A percentile compares a stretch with the other conserved stretches of the same genome.
Evolutionary conservation across 805 yeast genomes (phyloP).

Genomic region (Spathaspora passalidarum): DNA sequence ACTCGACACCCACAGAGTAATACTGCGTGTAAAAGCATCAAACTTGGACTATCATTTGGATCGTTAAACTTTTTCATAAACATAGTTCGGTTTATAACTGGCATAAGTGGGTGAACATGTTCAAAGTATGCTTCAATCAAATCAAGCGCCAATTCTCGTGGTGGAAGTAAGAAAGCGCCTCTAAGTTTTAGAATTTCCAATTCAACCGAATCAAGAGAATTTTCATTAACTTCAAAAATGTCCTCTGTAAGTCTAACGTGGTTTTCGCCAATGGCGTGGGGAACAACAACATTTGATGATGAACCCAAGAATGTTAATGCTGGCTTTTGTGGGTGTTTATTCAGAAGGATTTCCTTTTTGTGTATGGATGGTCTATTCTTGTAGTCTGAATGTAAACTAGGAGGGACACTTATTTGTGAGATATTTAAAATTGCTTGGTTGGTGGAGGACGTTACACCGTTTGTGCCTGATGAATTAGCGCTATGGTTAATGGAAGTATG

Average conservation of each 20-base stretch:
- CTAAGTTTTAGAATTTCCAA: constrained; percentile 58
- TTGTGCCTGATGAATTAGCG: neutral
- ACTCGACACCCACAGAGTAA: constrained; percentile 66
- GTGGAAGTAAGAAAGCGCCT: constrained; percentile 73
- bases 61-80: constrained; percentile 58
- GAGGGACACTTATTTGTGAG: constrained; percentile 40
- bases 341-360: constrained; percentile 25
- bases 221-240: constrained; percentile 32
- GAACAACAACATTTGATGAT: constrained; percentile 46
- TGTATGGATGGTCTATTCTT: constrained; percentile 38
- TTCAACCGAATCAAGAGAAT: constrained; percentile 53
- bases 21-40: constrained; percentile 65
- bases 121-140: constrained; percentile 61
- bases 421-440: constrained; percentile 42
- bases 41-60: constrained; percentile 57
- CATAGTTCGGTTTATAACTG: constrained; percentile 59
- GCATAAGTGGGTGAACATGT: constrained; percentile 64
- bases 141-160: constrained; percentile 54
- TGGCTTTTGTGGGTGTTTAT: constrained; percentile 15
- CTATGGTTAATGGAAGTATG: neutral
- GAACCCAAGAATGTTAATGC: constrained; percentile 52
- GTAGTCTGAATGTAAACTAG: constrained; percentile 40
- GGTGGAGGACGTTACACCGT: neutral
- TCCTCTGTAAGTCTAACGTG: constrained; percentile 46
- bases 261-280: constrained; percentile 45